A percentile compares a stretch with the other conserved stretches of the same genome.
Evolutionary conservation across 768 basidiomycete species (phyloP).

Genomic region (Suillus clintonianus): DNA sequence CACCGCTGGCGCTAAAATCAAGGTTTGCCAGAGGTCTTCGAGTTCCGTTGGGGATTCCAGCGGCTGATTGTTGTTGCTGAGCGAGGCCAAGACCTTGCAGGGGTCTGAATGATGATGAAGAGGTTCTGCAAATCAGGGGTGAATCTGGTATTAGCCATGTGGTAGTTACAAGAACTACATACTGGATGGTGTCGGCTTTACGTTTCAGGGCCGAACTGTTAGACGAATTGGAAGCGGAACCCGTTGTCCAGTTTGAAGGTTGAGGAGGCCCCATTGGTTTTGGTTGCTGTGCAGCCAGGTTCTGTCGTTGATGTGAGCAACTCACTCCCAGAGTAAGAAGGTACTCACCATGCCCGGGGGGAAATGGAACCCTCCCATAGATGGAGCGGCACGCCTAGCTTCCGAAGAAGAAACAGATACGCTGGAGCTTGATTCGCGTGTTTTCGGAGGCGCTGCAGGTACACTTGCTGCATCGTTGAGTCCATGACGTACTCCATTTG

Average conservation of each 20-base stretch:
- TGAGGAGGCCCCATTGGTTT: constrained; percentile 8
- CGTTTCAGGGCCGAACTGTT: constrained; percentile 30
- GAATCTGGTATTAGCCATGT: not conserved
- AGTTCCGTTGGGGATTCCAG: constrained; percentile 10
- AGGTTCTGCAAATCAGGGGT: constrained; percentile 14
- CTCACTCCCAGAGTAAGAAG: not conserved
- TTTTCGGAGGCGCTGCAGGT: not conserved
- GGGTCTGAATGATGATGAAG: constrained; percentile 20
- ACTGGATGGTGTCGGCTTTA: constrained; percentile 35
- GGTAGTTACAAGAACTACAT: constrained; percentile 18
- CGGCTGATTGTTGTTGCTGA: constrained; percentile 28
- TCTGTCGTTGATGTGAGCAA: constrained; percentile 10
- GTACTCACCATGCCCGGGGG: constrained; percentile 46
- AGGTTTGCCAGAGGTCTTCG: constrained; percentile 34
- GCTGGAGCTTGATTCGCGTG: not conserved
- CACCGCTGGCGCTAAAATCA: constrained; percentile 24
- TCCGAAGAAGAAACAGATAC: not conserved
- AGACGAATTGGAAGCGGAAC: constrained; percentile 8
- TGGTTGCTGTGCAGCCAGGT: constrained; percentile 9
- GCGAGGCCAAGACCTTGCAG: constrained; percentile 43
- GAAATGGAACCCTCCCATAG: constrained; percentile 53
- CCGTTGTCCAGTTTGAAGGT: constrained; percentile 10
- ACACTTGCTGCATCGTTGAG: not conserved
- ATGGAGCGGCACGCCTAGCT: constrained; percentile 32
- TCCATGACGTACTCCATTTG: not conserved